Percentiles rank a stretch among this genome's conserved stretches.
These are phyloP conservation scores for Fusarium falciforme DNA, from an alignment of 2,329 filamentous ascomycete species.

Conservation along the genomic window DNA sequence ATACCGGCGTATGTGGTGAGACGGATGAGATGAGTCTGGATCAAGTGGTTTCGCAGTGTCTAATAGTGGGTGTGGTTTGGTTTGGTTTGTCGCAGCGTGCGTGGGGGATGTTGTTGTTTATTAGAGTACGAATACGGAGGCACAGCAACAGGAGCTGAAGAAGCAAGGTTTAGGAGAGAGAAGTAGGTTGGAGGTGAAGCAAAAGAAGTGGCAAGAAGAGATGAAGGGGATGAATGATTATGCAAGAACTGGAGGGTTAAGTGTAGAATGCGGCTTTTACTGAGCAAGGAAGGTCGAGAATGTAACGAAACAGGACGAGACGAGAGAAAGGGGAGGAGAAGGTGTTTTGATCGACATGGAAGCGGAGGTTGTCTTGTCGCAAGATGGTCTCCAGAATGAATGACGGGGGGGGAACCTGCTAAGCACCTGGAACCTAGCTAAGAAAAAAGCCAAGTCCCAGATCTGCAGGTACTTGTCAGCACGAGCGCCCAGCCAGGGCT, in stretches of 20 bases:
- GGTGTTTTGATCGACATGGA: conserved; percentile 32
- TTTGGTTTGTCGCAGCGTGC: not conserved
- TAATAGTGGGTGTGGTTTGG: not conserved
- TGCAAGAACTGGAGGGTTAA: conserved; percentile 11
- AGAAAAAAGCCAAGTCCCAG: conserved; percentile 44
- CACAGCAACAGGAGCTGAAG: not conserved
- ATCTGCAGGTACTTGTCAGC: conserved; percentile 39
- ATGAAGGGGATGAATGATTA: conserved; percentile 4
- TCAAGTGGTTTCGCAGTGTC: conserved; percentile 13
- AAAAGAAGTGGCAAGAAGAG: not conserved
- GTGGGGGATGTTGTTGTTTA: conserved; percentile 26
- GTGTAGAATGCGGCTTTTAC: conserved; percentile 18
- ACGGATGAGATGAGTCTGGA: conserved; percentile 29
- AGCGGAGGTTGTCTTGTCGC: conserved; percentile 36
- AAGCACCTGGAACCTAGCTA: conserved; percentile 24
- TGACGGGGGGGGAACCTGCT: not conserved
- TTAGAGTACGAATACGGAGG: conserved; percentile 4
- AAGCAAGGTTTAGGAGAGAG: not conserved
- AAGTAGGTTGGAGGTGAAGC: not conserved
- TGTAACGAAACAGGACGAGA: conserved; percentile 2
- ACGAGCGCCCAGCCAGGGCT: conserved; percentile 12
- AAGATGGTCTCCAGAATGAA: conserved; percentile 17
- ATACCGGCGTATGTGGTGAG: conserved; percentile 20
- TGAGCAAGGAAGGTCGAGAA: conserved; percentile 4
- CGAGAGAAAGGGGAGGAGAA: conserved; percentile 12